Base-by-base conservation (phyloP, 2,329 filamentous ascomycete genomes). In the Fusarium fracticaudum region DNA sequence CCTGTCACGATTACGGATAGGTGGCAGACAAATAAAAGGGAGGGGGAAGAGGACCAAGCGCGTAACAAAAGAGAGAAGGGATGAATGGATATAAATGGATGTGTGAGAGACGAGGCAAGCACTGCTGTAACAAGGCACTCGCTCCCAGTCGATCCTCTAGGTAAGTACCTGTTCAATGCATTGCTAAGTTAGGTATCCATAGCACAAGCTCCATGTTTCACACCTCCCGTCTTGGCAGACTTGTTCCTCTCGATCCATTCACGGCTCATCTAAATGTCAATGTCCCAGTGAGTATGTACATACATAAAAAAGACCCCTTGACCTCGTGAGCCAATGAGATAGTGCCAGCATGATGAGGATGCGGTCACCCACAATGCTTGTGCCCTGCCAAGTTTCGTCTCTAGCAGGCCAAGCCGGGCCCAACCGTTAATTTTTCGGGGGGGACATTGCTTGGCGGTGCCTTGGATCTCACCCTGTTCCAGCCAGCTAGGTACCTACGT, bases 371-470 rank as follows among this genome's bases (percentile, higher is more conserved):
- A 59, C 17, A 66, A 38, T 41, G 40, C 37, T 53, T 59, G 24
- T 44, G 67, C 47, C 58, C 63, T 72, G 68, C 69, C 68, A 72
- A 72, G 69, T 64, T 72, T 71, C 50, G 54, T 40, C 43, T 55
- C 47, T 51, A 60, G 53, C 26, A 35, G 59, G 72, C 72, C 68
- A 72, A 68, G 69, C 57, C 72, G 72, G 72, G 60, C 60, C 72
- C 71, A 69, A 57, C 71, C 71, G 71, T 68, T 54, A 43, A 68
- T 72, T 63, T 68, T 72, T 29, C 15, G 14, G 62, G 54, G 47
- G 41, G 69, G 50, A 15, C 51, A 72, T 73, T 72, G 63, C 71
- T 74, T 74, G 71, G 71, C 71, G 45, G 51, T 50, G 51, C 44
- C 67, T 69, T 64, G 67, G 47, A 54, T 58, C 33, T 24, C 18